phyloP scores from a whole-genome alignment of 257 asterid genomes.

The Solanum piurae region DNA sequence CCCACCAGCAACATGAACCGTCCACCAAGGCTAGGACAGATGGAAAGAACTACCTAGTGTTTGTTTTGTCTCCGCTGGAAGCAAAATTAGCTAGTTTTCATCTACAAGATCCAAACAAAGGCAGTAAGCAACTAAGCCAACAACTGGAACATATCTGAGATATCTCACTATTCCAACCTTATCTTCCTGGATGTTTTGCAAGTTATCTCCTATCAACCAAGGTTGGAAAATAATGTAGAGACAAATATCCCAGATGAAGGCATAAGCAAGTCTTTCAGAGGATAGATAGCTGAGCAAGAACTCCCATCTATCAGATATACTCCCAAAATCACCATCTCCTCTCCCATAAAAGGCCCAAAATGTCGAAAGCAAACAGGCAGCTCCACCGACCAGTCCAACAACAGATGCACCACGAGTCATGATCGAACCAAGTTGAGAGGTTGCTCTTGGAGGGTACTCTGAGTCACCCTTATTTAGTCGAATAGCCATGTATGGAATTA shows the following conservation, averaged over 20 bases:
- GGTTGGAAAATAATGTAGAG: conserved; percentile 75
- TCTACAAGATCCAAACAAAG: conserved; percentile 39
- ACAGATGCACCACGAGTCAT: conserved; percentile 58
- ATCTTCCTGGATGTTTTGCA: conserved; percentile 44
- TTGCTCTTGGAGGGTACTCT: conserved; percentile 25
- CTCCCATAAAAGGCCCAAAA: conserved; percentile 79
- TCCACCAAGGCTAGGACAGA: neutral
- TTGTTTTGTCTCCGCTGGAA: neutral
- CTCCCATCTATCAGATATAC: conserved; percentile 47
- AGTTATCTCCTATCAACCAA: conserved; percentile 83
- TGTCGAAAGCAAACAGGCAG: conserved; percentile 44
- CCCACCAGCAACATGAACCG: neutral
- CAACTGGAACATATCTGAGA: conserved; percentile 69
- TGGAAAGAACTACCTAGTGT: neutral
- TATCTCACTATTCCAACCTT: conserved; percentile 33
- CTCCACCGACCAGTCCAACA: conserved; percentile 61
- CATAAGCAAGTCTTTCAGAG: conserved; percentile 85
- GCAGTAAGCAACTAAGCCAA: conserved; percentile 69
- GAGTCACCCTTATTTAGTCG: conserved; percentile 42
- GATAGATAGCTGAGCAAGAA: conserved; percentile 50
- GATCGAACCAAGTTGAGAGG: conserved; percentile 49
- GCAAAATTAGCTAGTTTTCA: conserved; percentile 16
- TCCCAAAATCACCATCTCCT: conserved; percentile 54
- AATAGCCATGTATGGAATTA: conserved; percentile 91
- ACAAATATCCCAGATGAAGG: conserved; percentile 85